phyloP scores from a whole-genome alignment of 768 basidiomycete species.

The Xerocomellus intermedius region DNA sequence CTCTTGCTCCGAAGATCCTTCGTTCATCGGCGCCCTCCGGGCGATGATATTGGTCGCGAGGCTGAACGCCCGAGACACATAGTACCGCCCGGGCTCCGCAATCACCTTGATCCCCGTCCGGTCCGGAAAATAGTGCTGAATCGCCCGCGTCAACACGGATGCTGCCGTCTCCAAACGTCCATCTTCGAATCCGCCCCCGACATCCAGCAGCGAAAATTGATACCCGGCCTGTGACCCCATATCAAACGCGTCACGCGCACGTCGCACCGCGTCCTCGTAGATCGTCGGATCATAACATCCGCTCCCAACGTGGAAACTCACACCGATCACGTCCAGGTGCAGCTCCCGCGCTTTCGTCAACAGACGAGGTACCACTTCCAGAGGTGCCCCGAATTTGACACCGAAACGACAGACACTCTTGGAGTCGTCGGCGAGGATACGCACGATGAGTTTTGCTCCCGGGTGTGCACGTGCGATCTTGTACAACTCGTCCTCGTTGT shows the following conservation, averaged over 20 bases:
- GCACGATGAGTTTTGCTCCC: conserved; percentile 80
- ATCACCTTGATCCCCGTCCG: conserved; percentile 71
- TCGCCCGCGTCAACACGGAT: conserved; percentile 60
- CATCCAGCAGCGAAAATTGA: conserved; percentile 79
- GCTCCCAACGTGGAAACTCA: conserved; percentile 97
- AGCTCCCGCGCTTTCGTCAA: conserved; percentile 78
- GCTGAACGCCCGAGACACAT: conserved; percentile 89
- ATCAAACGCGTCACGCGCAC: conserved; percentile 81
- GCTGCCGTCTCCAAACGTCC: conserved; percentile 81
- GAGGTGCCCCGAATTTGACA: conserved; percentile 93
- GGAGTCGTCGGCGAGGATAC: conserved; percentile 97
- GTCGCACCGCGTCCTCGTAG: conserved; percentile 85
- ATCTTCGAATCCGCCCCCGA: conserved; percentile 97
- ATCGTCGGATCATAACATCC: conserved; percentile 92
- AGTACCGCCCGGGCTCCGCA: conserved; percentile 94
- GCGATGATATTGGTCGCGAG: conserved; percentile 94
- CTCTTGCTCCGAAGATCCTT: conserved; percentile 25
- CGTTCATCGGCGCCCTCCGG: conserved; percentile 59
- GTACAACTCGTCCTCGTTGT: conserved; percentile 94
- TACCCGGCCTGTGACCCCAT: conserved; percentile 84
- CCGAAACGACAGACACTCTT: conserved; percentile 92
- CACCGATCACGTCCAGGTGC: conserved; percentile 82
- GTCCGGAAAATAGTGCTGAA: conserved; percentile 79
- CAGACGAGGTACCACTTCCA: conserved; percentile 74
- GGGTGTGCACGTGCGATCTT: conserved; percentile 86